Evolutionary conservation across 2,329 filamentous ascomycete species (phyloP).

Genomic region (Fusarium aywerte): DNA sequence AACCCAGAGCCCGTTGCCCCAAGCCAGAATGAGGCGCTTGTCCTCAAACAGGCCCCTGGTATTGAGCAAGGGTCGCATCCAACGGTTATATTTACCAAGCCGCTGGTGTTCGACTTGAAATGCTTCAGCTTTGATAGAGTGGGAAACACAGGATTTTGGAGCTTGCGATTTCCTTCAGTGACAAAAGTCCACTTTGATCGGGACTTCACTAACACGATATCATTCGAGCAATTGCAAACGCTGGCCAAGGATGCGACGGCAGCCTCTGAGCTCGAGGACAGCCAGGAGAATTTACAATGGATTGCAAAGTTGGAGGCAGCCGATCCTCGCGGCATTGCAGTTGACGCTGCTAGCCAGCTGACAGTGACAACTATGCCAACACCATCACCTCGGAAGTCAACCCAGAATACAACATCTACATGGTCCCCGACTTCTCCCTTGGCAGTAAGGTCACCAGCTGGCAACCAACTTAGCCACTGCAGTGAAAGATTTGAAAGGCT

Average conservation of each 20-base stretch:
- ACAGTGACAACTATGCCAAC: constrained; percentile 54
- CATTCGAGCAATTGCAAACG: constrained; percentile 75
- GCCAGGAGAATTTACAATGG: constrained; percentile 71
- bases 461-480: not conserved
- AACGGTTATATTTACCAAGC: constrained; percentile 70
- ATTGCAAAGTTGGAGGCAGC: constrained; percentile 67
- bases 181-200: constrained; percentile 83
- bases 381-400: constrained; percentile 48
- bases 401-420: constrained; percentile 40
- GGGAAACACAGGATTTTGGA: constrained; percentile 75
- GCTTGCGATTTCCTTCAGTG: constrained; percentile 79
- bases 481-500: not conserved
- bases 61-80: constrained; percentile 56
- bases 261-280: constrained; percentile 62
- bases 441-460: not conserved
- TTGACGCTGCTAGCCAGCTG: constrained; percentile 59
- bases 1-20: constrained; percentile 56
- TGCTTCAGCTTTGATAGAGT: constrained; percentile 83
- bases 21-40: constrained; percentile 55
- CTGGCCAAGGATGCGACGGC: constrained; percentile 69
- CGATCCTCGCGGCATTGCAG: constrained; percentile 57
- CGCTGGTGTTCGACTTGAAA: constrained; percentile 81
- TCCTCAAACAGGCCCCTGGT: constrained; percentile 59
- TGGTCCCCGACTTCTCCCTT: constrained; percentile 31
- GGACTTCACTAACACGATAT: constrained; percentile 73